Conservation (phyloP, 768 basidiomycete genomes). For the Boletus tylopilopsis region DNA sequence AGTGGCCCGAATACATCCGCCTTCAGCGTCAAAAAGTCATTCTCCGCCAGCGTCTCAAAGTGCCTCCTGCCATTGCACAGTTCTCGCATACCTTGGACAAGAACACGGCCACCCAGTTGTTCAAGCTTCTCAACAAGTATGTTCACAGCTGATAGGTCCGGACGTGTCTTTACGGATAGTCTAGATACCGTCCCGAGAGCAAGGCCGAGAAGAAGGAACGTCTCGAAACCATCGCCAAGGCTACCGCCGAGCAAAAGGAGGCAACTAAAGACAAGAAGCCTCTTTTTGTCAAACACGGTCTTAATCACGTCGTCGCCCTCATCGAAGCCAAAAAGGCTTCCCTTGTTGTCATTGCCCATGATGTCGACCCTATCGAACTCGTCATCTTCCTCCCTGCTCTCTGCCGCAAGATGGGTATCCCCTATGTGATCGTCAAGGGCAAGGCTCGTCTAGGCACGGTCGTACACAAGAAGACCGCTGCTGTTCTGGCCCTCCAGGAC, state of each 20-base stretch:
- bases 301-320: slow-evolving; percentile 95
- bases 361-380: slow-evolving; percentile 99
- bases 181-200: slow-evolving; percentile 78
- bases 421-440: slow-evolving; percentile 97
- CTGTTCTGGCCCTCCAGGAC: slow-evolving; percentile 88
- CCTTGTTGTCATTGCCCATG: slow-evolving; percentile 93
- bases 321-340: slow-evolving; percentile 97
- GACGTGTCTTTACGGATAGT: background rate
- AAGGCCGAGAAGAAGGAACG: slow-evolving; percentile 98
- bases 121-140: slow-evolving; percentile 95
- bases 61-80: slow-evolving; percentile 96
- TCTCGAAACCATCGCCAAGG: slow-evolving; percentile 72
- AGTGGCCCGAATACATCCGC: slow-evolving; percentile 98
- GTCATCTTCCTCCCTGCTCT: slow-evolving; percentile 98
- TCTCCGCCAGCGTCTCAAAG: slow-evolving; percentile 95
- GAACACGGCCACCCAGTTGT: slow-evolving; percentile 97
- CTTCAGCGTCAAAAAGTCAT: slow-evolving; percentile 99
- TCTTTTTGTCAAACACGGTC: slow-evolving; percentile 90
- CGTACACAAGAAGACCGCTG: slow-evolving; percentile 97
- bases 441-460: slow-evolving; percentile 98
- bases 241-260: slow-evolving; percentile 76
- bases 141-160: background rate
- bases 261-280: slow-evolving; percentile 88
- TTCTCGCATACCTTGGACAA: slow-evolving; percentile 98
- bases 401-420: slow-evolving; percentile 99